A percentile compares a stretch with the other conserved stretches of the same genome.
phyloP scores from a whole-genome alignment of 139 green algal genomes.

The Auxenochlorella pyrenoidosa region DNA sequence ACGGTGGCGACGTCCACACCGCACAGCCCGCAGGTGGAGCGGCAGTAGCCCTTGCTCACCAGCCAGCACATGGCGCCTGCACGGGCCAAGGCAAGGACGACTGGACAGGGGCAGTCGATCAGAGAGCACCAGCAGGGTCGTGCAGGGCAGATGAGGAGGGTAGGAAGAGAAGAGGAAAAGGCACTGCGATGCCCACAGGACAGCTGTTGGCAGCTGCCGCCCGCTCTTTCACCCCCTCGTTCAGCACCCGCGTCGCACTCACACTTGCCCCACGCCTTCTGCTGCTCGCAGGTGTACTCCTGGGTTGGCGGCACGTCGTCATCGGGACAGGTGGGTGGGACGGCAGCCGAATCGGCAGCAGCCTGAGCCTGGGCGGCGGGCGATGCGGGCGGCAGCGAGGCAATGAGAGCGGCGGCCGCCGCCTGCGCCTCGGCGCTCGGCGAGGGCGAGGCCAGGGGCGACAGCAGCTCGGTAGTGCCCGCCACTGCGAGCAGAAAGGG shows the following conservation, averaged over 20 bases:
- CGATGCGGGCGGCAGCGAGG: background rate
- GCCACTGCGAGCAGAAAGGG: background rate
- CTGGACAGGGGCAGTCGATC: background rate
- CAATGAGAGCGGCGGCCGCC: background rate
- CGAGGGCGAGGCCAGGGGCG: background rate
- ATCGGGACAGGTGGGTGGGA: background rate
- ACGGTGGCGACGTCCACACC: background rate
- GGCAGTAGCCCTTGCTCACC: constrained; percentile 28
- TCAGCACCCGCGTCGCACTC: background rate
- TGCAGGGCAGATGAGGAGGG: too few relatives aligned
- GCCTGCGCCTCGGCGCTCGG: background rate
- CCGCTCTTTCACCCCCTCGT: too few relatives aligned
- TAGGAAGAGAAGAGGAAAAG: too few relatives aligned
- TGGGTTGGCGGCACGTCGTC: constrained; percentile 10
- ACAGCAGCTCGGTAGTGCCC: background rate
- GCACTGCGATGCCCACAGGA: too few relatives aligned
- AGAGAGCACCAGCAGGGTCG: too few relatives aligned
- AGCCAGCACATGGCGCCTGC: constrained; percentile 21
- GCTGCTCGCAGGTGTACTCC: constrained; percentile 43
- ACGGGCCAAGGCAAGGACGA: background rate
- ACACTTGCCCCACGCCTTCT: constrained; percentile 40
- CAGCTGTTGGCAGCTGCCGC: too few relatives aligned
- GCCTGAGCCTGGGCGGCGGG: background rate
- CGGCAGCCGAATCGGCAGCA: background rate
- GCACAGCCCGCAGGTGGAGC: constrained; percentile 35